Evolutionary conservation across 129 eudicot genomes (phyloP), one percentile per base, ranked within the genome.

Genomic region (Solidago caesia): DNA sequence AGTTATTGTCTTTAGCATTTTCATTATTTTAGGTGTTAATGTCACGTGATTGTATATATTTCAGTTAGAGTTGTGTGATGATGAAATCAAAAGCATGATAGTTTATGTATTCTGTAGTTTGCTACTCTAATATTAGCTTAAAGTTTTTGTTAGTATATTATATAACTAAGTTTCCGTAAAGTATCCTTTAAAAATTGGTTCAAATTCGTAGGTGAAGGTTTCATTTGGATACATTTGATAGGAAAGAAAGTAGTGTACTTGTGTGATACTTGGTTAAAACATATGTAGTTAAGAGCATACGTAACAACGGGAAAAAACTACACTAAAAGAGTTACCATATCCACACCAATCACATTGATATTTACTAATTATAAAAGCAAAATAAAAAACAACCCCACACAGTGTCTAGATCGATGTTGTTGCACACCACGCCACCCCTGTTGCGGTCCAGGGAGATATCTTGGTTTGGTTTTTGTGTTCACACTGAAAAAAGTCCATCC

Each of bases 261-360:
- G 71, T 64, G 25, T 75, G 5, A 4, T 21, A 66, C 66, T 66
- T 65, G 66, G 42, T 49, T 41, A 41, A 74, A 9, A 39, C 39
- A 3, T 33, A 33, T 21, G 21, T 21, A 21, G 21, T 21, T 21
- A 21, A 21, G 21, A 21, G 21, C 21, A 21, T 21, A 21, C 21
- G 0, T 21, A 21, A 21, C 21, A 21, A 21, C 21, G 21, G 21
- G 21, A 33, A 33, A 33, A 33, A 33, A 3, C 39, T 33, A 33
- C 39, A 33, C 39, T 33, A 3, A 33, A 33, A 33, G 3, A 47
- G 5, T 6, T 47, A 7, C 8, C 52, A 47, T 4, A 6, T 47
- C 4, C 1, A 47, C 12, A 47, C 52, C 8, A 47, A 6, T 47
- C 9, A 47, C 12, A 47, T 10, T 47, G 52, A 6, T 47, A 10